Base-by-base conservation (phyloP, 768 basidiomycete species). In the Hygrophorus russula region DNA sequence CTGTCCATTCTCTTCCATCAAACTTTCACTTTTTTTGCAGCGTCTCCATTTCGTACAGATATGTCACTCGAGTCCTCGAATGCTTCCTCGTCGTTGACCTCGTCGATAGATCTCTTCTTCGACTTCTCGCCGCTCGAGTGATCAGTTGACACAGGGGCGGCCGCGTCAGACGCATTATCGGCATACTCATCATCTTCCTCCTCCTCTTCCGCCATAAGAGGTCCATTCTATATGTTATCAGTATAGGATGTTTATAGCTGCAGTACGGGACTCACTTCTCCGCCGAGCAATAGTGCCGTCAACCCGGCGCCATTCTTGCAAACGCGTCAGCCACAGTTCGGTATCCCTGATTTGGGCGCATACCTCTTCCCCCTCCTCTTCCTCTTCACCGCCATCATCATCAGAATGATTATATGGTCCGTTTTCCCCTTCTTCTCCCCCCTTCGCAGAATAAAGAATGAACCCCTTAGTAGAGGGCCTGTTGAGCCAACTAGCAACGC, bases 11-110 rank as follows among this genome's bases (percentile, higher is more conserved):
- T 27, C 18, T 39, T 46, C 15, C 13, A 19, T 59, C 56, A 69
- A 12, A 67, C 62, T 47, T 66, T 69, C 45, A 59, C 57, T 44
- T 52, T 68, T 68, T 60, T 70, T 68, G 30, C 43, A 46, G 55
- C 49, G 41, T 59, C 64, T 45, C 60, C 60, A 7, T 61, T 59
- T 6, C 56, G 60, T 19, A 53, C 57, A 20, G 49, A 56, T 32
- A 56, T 40, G 24, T 45, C 61, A 11, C 54, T 53, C 15, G 34
- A 53, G 14, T 38, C 36, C 9, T 41, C 15, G 24, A 29, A 6
- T 9, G 42, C 31, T 12, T 35, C 34, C 36, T 40, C 17, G 20
- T 31, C 20, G 43, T 20, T n/a, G 27, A 60, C 53, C 24, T 68
- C 61, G 13, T 63, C 59, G 42, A 61, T 57, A 7, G 50, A 51